Evolutionary conservation across 805 yeast species (phyloP), one percentile per base, ranked within the genome.

Genomic region (Wickerhamiella vanderwaltii): DNA sequence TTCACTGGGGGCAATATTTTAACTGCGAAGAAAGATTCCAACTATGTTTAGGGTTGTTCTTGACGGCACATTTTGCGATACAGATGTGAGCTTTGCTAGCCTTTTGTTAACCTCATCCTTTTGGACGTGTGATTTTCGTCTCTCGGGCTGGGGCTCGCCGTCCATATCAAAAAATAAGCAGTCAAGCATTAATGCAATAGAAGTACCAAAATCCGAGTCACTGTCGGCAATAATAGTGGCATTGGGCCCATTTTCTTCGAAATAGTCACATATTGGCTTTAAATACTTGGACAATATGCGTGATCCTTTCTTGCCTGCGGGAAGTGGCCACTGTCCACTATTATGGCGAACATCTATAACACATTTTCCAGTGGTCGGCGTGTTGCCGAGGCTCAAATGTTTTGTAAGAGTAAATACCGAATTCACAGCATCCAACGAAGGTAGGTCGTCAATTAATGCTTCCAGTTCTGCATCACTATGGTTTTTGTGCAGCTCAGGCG

Each of bases 161-260:
- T 63, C 53, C 5, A 59, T 44, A 35, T 65, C 61, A 49, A 64
- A 77, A 43, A 62, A 56, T 18, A 58, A 52, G 44, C 77, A 66
- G n/a, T 79, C 58, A 1, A 75, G 51, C 12, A 71, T 62, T 3
- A 84, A 57, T 0, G 72, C 65, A 0, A 79, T 67, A 0, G 81
- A 84, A 2, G 73, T 67, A 1, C 86, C 70, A 31, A 83, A 54
- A 53, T 85, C 94, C 3, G 67, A 63, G 0, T 84, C 87, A 0
- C 71, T 60, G 18, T 75, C 79, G 51, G 88, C 79, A 2, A 77
- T 53, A 0, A 85, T 55, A 17, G 76, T 44, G 1, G 68, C 43
- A 1, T 37, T 23, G 2, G 36, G 22, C 1, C 46, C 41, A 1
- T 35, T 42, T 1, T 52, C 11, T 26, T 57, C 50, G 12, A 59